These are phyloP conservation scores for Eruca vesicaria DNA, from an alignment of 441 rosid species.

Conservation along the genomic window DNA sequence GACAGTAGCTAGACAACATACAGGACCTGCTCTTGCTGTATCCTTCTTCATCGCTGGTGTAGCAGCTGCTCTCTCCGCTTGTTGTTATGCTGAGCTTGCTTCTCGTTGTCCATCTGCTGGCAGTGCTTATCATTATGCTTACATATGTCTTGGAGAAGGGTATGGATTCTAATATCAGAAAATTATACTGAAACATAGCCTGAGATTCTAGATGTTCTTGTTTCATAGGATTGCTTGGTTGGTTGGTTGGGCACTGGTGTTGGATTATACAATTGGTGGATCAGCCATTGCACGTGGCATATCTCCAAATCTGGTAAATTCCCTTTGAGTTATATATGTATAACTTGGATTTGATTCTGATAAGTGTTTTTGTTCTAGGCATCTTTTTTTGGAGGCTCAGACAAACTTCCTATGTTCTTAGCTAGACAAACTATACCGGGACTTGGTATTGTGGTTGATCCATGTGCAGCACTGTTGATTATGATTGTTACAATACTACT, in stretches of 20 bases:
- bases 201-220: conserved; percentile 3
- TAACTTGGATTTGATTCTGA: conserved; percentile 2
- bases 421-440: conserved; percentile 81
- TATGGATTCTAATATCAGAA: conserved; percentile 13
- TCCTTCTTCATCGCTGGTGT: conserved; percentile 92
- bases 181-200: background rate
- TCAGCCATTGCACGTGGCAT: conserved; percentile 98
- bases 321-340: conserved; percentile 6
- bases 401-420: conserved; percentile 73
- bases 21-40: conserved; percentile 90
- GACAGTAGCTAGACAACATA: conserved; percentile 95
- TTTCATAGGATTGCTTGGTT: conserved; percentile 72
- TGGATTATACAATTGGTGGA: conserved; percentile 96
- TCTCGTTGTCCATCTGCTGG: conserved; percentile 98
- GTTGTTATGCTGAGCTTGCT: conserved; percentile 97
- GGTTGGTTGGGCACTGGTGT: conserved; percentile 90
- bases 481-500: conserved; percentile 76
- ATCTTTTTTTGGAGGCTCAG: conserved; percentile 79
- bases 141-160: conserved; percentile 97
- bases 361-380: conserved; percentile 48
- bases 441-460: conserved; percentile 80
- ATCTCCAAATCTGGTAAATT: conserved; percentile 79
- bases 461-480: conserved; percentile 84
- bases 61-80: conserved; percentile 93
- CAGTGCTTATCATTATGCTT: conserved; percentile 97